Evolutionary conservation across 1,284 basidiomycete species (phyloP).

Genomic region (Microbotryomycetes sp.): DNA sequence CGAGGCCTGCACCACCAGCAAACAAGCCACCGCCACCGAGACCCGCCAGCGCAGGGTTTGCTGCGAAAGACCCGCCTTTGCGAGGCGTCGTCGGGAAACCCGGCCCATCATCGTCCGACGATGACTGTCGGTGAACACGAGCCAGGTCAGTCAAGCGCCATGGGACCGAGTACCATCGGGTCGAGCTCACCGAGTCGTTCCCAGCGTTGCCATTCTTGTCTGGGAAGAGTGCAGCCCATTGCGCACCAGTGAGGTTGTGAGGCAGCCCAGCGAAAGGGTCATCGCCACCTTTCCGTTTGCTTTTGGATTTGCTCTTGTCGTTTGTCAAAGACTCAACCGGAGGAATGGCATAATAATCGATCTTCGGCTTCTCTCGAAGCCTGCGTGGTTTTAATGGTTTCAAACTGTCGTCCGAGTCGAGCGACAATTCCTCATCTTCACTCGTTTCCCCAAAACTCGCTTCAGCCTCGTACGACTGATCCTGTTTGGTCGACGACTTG

Average conservation of each 20-base stretch:
- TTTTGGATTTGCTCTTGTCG: constrained; percentile 6
- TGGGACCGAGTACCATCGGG: too few species aligned
- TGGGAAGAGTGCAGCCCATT: constrained; percentile 31
- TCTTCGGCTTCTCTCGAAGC: constrained; percentile 41
- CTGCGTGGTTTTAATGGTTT: constrained; percentile 28
- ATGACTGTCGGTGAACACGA: neutral
- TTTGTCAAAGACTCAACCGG: constrained; percentile 10
- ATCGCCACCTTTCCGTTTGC: constrained; percentile 3
- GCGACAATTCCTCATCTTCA: constrained; percentile 18
- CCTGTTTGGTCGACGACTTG: constrained; percentile 26
- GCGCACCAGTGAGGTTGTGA: constrained; percentile 27
- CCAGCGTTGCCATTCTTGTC: constrained; percentile 15
- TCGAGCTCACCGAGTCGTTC: constrained; percentile 26
- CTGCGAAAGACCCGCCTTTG: constrained; percentile 33
- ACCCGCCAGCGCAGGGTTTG: constrained; percentile 35
- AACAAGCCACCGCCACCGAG: constrained; percentile 36
- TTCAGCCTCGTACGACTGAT: constrained; percentile 22
- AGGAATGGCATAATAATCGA: constrained; percentile 26
- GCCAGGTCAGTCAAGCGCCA: neutral
- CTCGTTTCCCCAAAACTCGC: constrained; percentile 22
- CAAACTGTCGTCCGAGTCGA: neutral
- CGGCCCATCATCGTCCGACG: constrained; percentile 33
- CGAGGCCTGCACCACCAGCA: constrained; percentile 37
- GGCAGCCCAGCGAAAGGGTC: constrained; percentile 28
- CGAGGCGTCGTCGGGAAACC: constrained; percentile 27